These are phyloP conservation scores for Malassezia pachydermatis DNA, from an alignment of 1,284 basidiomycete genomes.

Conservation along the genomic window DNA sequence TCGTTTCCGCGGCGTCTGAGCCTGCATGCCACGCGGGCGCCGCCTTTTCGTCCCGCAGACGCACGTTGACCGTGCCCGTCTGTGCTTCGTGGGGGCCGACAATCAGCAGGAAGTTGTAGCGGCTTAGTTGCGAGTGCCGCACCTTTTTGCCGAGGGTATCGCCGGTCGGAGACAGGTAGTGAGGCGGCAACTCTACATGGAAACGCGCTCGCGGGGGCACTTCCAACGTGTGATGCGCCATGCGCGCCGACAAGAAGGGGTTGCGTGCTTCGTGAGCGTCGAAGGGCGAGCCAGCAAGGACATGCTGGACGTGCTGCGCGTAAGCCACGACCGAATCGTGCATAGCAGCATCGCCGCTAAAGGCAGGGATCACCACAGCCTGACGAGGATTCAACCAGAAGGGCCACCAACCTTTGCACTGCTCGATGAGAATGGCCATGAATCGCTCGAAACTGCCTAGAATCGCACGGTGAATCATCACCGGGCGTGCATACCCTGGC, in stretches of 20 bases:
- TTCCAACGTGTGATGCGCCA: slow-evolving; percentile 5
- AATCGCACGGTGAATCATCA: slow-evolving; percentile 48
- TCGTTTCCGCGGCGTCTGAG: neutral
- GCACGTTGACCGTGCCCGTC: slow-evolving; percentile 27
- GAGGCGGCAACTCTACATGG: slow-evolving; percentile 33
- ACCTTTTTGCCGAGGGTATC: slow-evolving; percentile 37
- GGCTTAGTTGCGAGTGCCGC: slow-evolving; percentile 27
- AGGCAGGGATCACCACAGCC: slow-evolving; percentile 33
- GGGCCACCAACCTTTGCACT: slow-evolving; percentile 40
- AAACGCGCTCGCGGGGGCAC: slow-evolving; percentile 22
- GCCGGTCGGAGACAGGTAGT: slow-evolving; percentile 19
- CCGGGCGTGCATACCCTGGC: slow-evolving; percentile 21
- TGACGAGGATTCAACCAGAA: slow-evolving; percentile 44
- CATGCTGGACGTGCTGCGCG: slow-evolving; percentile 20
- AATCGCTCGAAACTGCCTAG: slow-evolving; percentile 45
- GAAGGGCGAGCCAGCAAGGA: slow-evolving; percentile 21
- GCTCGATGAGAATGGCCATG: slow-evolving; percentile 44
- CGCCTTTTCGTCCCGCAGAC: slow-evolving; percentile 23
- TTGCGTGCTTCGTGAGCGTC: neutral
- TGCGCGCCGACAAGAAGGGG: slow-evolving; percentile 6
- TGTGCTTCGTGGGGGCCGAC: slow-evolving; percentile 38
- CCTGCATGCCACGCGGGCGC: slow-evolving; percentile 9
- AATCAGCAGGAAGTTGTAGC: slow-evolving; percentile 40
- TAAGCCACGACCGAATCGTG: slow-evolving; percentile 17
- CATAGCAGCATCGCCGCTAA: slow-evolving; percentile 11